Conservation (phyloP, 75 land plant species). For the Chamaecyparis obtusa region DNA sequence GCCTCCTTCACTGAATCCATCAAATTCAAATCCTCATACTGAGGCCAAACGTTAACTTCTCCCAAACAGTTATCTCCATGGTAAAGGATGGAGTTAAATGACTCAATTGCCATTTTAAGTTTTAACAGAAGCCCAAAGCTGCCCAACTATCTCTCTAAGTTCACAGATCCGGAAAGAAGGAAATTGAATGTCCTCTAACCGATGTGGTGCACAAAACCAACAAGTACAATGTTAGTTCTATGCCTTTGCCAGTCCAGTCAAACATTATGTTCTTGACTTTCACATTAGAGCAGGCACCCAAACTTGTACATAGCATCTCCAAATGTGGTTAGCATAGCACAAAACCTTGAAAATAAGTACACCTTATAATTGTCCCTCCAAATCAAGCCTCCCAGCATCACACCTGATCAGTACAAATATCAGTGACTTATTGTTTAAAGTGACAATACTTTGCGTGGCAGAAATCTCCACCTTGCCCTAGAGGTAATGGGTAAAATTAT, state of each 20-base stretch:
- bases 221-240: slow-evolving; percentile 1
- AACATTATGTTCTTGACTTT: neutral
- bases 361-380: neutral
- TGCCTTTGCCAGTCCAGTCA: neutral
- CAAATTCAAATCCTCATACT: slow-evolving; percentile 43
- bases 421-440: neutral
- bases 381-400: neutral
- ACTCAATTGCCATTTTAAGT: slow-evolving; percentile 9
- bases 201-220: neutral
- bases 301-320: neutral
- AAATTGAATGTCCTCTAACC: neutral
- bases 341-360: neutral
- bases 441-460: neutral
- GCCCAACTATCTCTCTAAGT: neutral
- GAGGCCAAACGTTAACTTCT: slow-evolving; percentile 44
- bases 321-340: neutral
- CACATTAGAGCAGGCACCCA: slow-evolving; percentile 4
- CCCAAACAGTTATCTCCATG: slow-evolving; percentile 53
- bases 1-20: slow-evolving; percentile 30
- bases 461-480: neutral
- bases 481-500: neutral
- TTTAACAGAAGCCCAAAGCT: slow-evolving; percentile 12
- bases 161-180: neutral
- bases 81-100: slow-evolving; percentile 35
- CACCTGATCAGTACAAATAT: neutral